Base-by-base conservation (phyloP, 2,329 filamentous ascomycete genomes). In the Alternaria sp. region DNA sequence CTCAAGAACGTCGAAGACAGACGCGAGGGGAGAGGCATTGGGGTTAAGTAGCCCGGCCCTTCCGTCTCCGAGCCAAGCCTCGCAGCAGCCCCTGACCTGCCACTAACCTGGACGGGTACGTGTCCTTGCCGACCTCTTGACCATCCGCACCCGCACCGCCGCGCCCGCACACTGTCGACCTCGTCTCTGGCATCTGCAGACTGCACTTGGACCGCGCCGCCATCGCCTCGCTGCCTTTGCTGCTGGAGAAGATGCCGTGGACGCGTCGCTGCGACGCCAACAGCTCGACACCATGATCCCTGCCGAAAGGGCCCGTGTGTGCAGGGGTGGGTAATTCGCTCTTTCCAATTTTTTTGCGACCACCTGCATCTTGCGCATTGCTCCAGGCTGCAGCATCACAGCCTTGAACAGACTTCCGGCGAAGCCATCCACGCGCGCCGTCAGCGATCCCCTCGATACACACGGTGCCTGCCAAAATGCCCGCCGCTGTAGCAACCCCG, bases 401-500 rank as follows among this genome's bases (percentile, higher is more conserved):
- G 56, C 56, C 51, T 51, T 41, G 54, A 54, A 37, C 45, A 21
- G 29, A 44, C 24, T 51, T 60, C 44, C 44, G 44, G 44, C 36
- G 28, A 48, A n/a, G 44, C 17, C 31, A 24, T 36, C 29, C 21
- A 34, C 44, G 33, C 44, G 44, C 56, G 9, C n/a, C 37, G 41
- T 29, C 24, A 31, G 21, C 36, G 24, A 26, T 17, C 36, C 6
- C 3, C 13, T 28, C 31, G 5, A 31, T 40, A 14, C 17, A 13
- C 2, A 6, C 28, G 13, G 39, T 26, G n/a, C 7, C n/a, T 44
- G 5, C 31, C 11, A 49, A 33, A 14, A 78, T 78, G 74, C 72
- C 74, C 29, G 73, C 76, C 58, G 66, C 72, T 21, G 68, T 76
- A 52, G 65, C 73, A 48, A 63, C 52, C 24, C 50, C 68, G 33